Conservation (phyloP, 2,329 filamentous ascomycete species). For the Ophiostoma fasciatum region DNA sequence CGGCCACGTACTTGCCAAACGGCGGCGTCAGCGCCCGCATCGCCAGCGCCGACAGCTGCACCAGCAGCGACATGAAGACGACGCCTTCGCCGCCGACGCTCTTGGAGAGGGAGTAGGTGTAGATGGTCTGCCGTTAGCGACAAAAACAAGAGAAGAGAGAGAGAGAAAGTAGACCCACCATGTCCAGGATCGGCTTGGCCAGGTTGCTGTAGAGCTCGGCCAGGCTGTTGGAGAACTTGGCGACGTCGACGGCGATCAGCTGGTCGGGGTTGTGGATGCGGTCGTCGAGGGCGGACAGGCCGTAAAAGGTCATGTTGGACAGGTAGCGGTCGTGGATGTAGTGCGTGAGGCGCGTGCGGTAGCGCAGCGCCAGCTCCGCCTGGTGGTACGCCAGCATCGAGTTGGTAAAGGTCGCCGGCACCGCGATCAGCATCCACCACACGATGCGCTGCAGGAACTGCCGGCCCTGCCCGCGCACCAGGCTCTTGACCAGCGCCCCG, state of each 20-base stretch:
- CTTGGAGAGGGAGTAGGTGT: constrained; percentile 84
- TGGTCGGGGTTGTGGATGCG: constrained; percentile 98
- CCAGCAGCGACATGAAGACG: constrained; percentile 86
- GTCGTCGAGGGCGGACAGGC: constrained; percentile 86
- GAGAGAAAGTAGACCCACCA: constrained; percentile 39
- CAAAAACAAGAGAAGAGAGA: not conserved
- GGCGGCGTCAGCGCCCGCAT: constrained; percentile 93
- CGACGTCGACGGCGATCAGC: constrained; percentile 89
- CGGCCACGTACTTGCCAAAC: constrained; percentile 94
- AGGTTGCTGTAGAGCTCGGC: constrained; percentile 94
- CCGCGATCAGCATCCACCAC: constrained; percentile 97
- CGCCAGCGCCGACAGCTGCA: constrained; percentile 80
- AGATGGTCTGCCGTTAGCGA: constrained; percentile 45
- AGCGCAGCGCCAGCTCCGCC: constrained; percentile 83
- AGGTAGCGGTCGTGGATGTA: constrained; percentile 92
- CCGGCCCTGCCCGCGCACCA: constrained; percentile 81
- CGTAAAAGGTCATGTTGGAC: constrained; percentile 96
- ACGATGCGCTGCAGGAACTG: constrained; percentile 79
- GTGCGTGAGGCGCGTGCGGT: constrained; percentile 84
- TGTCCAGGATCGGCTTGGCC: constrained; percentile 86
- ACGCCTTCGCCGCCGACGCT: constrained; percentile 94
- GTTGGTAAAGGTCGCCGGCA: constrained; percentile 95
- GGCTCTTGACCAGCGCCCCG: constrained; percentile 76
- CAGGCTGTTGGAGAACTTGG: constrained; percentile 88
- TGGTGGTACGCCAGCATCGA: constrained; percentile 98